Conservation (phyloP, 257 asterid species). For the Vinca minor region DNA sequence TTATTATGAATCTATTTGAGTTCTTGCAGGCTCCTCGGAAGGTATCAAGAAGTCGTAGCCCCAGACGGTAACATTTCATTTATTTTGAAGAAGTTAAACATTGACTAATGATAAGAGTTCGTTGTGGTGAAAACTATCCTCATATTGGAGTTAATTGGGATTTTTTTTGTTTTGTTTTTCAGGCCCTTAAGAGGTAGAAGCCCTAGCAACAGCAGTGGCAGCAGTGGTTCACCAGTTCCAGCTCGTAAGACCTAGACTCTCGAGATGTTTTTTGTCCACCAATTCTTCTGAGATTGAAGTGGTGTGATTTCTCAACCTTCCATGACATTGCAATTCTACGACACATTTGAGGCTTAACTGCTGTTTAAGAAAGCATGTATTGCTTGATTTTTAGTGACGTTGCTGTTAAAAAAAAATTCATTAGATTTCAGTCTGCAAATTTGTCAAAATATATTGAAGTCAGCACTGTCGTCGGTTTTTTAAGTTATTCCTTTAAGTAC, state of each 20-base stretch:
- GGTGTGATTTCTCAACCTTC: not conserved
- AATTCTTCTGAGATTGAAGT: too few species aligned
- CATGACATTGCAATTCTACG: not conserved
- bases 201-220: conserved; percentile 33
- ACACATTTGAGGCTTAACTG: not conserved
- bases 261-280: not conserved
- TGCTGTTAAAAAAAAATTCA: too few species aligned
- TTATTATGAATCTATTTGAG: not conserved
- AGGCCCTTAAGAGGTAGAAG: conserved; percentile 41
- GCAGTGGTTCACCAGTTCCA: conserved; percentile 33
- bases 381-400: too few species aligned
- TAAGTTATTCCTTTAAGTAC: too few species aligned
- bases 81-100: not conserved
- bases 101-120: not conserved
- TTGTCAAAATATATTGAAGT: too few species aligned
- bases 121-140: not conserved
- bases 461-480: too few species aligned
- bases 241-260: conserved; percentile 23
- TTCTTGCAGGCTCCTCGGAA: conserved; percentile 32
- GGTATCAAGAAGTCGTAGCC: conserved; percentile 42
- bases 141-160: too few species aligned
- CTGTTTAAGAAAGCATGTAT: not conserved
- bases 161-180: conserved; percentile 3
- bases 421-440: too few species aligned
- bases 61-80: conserved; percentile 28